A percentile compares a stretch with the other conserved stretches of the same genome.
phyloP scores from a whole-genome alignment of 345 rosid genomes.

The Murraya paniculata region DNA sequence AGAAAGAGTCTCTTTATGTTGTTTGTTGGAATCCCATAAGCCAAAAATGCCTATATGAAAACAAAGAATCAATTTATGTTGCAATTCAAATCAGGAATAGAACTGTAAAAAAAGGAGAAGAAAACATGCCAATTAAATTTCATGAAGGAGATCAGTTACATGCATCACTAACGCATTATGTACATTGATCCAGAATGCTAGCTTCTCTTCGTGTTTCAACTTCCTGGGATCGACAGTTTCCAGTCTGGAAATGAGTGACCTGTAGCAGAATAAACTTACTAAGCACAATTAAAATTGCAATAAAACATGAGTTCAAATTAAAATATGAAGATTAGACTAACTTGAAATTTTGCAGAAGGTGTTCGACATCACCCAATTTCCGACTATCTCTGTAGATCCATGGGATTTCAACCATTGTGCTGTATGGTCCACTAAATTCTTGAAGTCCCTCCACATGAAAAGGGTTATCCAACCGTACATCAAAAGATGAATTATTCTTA shows the following conservation, averaged over 20 bases:
- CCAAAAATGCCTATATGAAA: slow-evolving; percentile 68
- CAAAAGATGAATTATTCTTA: slow-evolving; percentile 74
- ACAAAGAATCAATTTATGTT: slow-evolving; percentile 3
- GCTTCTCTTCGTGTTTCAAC: slow-evolving; percentile 82
- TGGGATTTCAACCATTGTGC: slow-evolving; percentile 81
- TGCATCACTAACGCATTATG: slow-evolving; percentile 97
- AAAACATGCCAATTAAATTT: not conserved
- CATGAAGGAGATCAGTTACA: slow-evolving; percentile 45
- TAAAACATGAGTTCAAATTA: not conserved
- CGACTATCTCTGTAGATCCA: slow-evolving; percentile 77
- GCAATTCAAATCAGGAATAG: slow-evolving; percentile 10
- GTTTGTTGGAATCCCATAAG: slow-evolving; percentile 90
- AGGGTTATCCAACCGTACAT: slow-evolving; percentile 71
- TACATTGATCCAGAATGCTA: slow-evolving; percentile 95
- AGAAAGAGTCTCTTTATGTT: slow-evolving; percentile 77
- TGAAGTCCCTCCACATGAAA: slow-evolving; percentile 84
- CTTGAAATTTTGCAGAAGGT: slow-evolving; percentile 85
- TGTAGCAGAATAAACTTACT: slow-evolving; percentile 27
- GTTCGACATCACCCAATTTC: slow-evolving; percentile 74
- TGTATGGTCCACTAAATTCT: slow-evolving; percentile 93
- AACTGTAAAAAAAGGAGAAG: not conserved
- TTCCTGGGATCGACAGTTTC: slow-evolving; percentile 74
- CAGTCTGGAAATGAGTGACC: slow-evolving; percentile 73
- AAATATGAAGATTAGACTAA: slow-evolving; percentile 24
- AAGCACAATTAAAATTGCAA: slow-evolving; percentile 2